These are phyloP conservation scores for Kazachstania psychrophila DNA, from an alignment of 805 yeast genomes.

Conservation along the genomic window DNA sequence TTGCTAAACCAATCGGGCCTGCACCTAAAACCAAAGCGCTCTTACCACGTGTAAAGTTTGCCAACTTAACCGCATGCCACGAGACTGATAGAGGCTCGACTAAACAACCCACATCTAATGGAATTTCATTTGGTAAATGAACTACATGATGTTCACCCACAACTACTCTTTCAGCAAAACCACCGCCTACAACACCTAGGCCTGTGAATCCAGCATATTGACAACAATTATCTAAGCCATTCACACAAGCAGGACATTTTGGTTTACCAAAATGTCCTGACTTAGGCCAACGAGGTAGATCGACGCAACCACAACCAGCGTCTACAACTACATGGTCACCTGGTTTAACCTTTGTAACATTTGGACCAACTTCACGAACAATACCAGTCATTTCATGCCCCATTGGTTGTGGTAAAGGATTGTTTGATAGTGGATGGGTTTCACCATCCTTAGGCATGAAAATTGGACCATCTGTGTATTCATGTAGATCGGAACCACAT, in stretches of 20 bases:
- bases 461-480: constrained; percentile 48
- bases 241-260: constrained; percentile 32
- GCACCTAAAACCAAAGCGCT: constrained; percentile 47
- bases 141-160: constrained; percentile 34
- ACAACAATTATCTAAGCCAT: constrained; percentile 48
- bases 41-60: constrained; percentile 38
- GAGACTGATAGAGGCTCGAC: constrained; percentile 50
- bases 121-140: constrained; percentile 36
- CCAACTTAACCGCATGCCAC: constrained; percentile 46
- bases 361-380: constrained; percentile 37
- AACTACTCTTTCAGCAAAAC: constrained; percentile 42
- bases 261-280: constrained; percentile 15
- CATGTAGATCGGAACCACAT: constrained; percentile 54
- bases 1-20: constrained; percentile 56
- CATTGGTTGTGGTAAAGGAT: constrained; percentile 35
- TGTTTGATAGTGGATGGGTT: constrained; percentile 33
- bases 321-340: constrained; percentile 59
- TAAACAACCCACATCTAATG: constrained; percentile 47
- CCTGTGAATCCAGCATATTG: constrained; percentile 42
- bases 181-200: constrained; percentile 49
- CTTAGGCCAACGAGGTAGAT: constrained; percentile 33
- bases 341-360: constrained; percentile 36
- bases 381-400: constrained; percentile 49
- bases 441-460: constrained; percentile 38
- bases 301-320: constrained; percentile 49